Evolutionary conservation across 2,329 filamentous ascomycete species (phyloP), one percentile per base, ranked within the genome.

Genomic region (Neurospora sp.): DNA sequence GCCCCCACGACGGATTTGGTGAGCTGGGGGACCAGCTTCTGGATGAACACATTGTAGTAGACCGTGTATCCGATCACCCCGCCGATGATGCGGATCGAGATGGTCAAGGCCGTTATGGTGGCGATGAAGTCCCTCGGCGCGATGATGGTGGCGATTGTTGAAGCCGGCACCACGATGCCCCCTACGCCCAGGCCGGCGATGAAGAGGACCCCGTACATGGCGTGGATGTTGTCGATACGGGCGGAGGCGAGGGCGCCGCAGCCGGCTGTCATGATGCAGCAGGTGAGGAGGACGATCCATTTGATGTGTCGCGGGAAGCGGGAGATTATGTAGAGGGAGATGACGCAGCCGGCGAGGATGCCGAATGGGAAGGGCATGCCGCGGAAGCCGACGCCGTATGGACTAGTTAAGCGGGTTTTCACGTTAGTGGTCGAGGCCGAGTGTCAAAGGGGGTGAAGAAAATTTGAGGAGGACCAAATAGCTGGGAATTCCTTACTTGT

Each of bases 111-210:
- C 1, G 89, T 86, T 66, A 91, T 84, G 2, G 89, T 91, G 8
- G 88, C 89, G 72, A 92, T 91, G 6, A 91, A 82, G 69, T 91
- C 89, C 75, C 89, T 87, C 0, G 89, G 89, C 71, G 88, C 91
- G 73, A 91, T 88, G 74, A 91, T 91, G 10, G 88, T 89, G 6
- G 87, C 87, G 70, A 91, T 89, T 73, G 91, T 89, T 1, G 87
- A 88, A 0, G 87, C 86, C 0, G 89, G 89, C 5, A 92, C 86
- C 17, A 91, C 86, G 67, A 91, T 89, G 1, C 87, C 89, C 6
- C 89, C 89, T 4, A 91, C 87, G 6, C 89, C 89, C 2, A 91
- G 77, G 4, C 87, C 86, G 1, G 88, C 87, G 4, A 91, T 76
- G 15, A 86, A 80, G n/a, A 91, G 81, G 36, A 90, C 79, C 15